Percentiles rank a stretch among this genome's conserved stretches.
Evolutionary conservation across 2,329 filamentous ascomycete genomes (phyloP).

Genomic region (Arthrobotrys iridis): DNA sequence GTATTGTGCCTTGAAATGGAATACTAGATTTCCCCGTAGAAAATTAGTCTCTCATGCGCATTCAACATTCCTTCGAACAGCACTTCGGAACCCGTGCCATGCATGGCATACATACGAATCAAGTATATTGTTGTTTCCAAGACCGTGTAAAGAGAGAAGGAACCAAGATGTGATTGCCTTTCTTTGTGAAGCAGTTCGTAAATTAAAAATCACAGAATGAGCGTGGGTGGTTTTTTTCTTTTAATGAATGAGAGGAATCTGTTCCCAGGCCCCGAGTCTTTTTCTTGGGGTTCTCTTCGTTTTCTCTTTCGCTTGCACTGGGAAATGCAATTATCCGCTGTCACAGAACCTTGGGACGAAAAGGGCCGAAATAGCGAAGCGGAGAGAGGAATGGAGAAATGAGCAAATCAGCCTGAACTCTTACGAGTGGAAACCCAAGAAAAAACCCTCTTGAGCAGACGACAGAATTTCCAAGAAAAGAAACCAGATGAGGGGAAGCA

Average conservation of each 20-base stretch:
- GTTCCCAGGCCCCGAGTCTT: background rate
- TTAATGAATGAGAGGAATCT: conserved; percentile 18
- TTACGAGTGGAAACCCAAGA: background rate
- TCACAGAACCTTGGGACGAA: conserved; percentile 15
- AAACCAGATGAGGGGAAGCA: conserved; percentile 19
- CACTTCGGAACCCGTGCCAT: conserved; percentile 31
- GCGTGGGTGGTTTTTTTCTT: background rate
- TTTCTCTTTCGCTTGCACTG: conserved; percentile 10
- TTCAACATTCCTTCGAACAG: conserved; percentile 19
- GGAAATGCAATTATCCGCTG: conserved; percentile 43
- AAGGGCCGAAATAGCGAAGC: conserved; percentile 25
- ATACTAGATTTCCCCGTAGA: background rate
- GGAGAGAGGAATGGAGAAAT: conserved; percentile 16
- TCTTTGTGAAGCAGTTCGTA: background rate
- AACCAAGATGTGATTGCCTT: background rate
- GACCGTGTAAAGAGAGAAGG: background rate
- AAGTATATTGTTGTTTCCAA: background rate
- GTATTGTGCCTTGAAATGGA: conserved; percentile 21
- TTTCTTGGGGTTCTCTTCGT: background rate
- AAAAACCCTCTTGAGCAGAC: too few relatives aligned
- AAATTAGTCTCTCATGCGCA: conserved; percentile 1
- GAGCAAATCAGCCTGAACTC: conserved; percentile 41
- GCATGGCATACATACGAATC: conserved; percentile 10
- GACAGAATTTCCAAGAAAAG: too few relatives aligned
- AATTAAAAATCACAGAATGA: conserved; percentile 24